Conservation (phyloP, 1,284 basidiomycete genomes). For the Sanghuangporus baumii region DNA sequence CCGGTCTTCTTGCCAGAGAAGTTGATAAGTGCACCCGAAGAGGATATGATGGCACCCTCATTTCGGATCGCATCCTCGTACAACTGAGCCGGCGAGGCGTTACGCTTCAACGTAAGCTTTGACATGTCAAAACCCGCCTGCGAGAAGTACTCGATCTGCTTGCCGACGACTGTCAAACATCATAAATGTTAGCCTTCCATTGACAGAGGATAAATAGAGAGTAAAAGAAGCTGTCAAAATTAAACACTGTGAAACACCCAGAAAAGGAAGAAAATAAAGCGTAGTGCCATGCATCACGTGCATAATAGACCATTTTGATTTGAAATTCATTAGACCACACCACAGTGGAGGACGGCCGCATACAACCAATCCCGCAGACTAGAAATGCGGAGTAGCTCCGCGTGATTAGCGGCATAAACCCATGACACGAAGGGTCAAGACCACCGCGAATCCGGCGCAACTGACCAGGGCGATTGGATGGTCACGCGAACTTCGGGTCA, state of each 20-base stretch:
- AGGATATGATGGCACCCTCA: constrained; percentile 97
- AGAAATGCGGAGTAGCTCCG: background rate
- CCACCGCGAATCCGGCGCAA: background rate
- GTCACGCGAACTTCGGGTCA: background rate
- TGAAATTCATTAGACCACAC: background rate
- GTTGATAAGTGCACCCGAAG: constrained; percentile 97
- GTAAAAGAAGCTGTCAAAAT: background rate
- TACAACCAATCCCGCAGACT: background rate
- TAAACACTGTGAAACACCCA: background rate
- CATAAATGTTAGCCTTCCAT: background rate
- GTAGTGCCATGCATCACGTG: background rate
- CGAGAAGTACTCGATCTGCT: constrained; percentile 96
- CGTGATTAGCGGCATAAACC: background rate
- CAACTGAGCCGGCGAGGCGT: constrained; percentile 90
- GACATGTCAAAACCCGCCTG: constrained; percentile 99
- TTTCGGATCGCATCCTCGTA: constrained; percentile 99
- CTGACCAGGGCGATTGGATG: background rate
- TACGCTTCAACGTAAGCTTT: constrained; percentile 85
- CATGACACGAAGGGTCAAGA: background rate
- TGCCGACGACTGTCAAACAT: constrained; percentile 67
- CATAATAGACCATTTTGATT: background rate
- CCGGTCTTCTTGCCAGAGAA: constrained; percentile 99
- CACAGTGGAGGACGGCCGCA: constrained; percentile 8
- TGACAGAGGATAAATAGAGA: background rate
- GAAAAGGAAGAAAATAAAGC: background rate